Evolutionary conservation across 2,329 filamentous ascomycete genomes (phyloP).

Genomic region (Byssothecium circinans): DNA sequence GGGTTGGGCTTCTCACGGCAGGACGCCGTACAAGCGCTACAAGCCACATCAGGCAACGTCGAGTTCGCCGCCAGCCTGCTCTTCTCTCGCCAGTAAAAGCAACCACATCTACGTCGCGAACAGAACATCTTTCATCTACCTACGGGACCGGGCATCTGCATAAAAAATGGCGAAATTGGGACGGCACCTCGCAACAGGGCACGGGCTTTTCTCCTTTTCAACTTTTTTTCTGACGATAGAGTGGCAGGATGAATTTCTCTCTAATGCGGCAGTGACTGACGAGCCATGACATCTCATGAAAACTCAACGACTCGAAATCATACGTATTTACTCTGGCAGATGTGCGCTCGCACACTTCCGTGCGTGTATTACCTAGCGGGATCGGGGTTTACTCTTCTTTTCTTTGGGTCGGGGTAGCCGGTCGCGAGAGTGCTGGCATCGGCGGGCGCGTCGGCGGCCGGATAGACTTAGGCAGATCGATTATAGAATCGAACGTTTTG

Average conservation of each 20-base stretch:
- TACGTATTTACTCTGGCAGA: too few species aligned
- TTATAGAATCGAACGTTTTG: background rate
- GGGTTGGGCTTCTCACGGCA: constrained; percentile 76
- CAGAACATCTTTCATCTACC: background rate
- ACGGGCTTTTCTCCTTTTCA: too few species aligned
- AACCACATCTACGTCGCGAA: background rate
- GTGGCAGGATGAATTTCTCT: too few species aligned
- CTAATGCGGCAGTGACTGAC: background rate
- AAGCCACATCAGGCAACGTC: constrained; percentile 81
- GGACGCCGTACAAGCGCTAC: constrained; percentile 76
- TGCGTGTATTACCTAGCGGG: background rate
- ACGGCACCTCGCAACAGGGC: background rate
- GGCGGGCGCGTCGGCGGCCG: background rate
- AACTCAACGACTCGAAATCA: too few species aligned
- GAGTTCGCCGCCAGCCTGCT: constrained; percentile 85
- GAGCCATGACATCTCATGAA: background rate
- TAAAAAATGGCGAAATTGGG: background rate
- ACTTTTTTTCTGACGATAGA: too few species aligned
- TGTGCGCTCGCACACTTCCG: too few species aligned
- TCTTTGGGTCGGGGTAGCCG: too few species aligned
- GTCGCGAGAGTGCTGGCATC: too few species aligned
- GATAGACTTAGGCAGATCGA: background rate
- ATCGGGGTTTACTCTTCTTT: background rate
- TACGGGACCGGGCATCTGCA: background rate
- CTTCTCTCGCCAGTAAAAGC: constrained; percentile 47